Percentiles rank a stretch among this genome's conserved stretches.
These are phyloP conservation scores for Nematocida sp. DNA, from an alignment of 371 early-diverging fungal species.

Conservation along the genomic window DNA sequence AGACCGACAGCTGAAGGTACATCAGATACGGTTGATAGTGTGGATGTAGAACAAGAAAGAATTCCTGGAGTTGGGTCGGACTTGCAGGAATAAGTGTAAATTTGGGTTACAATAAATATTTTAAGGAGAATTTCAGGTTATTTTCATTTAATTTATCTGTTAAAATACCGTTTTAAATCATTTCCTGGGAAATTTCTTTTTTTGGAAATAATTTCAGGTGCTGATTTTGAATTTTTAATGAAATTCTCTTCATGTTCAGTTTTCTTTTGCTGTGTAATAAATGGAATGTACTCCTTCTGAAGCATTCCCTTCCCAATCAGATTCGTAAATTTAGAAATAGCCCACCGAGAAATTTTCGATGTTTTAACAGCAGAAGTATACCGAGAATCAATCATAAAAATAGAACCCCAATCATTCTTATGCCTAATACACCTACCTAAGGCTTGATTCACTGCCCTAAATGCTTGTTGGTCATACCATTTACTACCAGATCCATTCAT, in stretches of 20 bases:
- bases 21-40: neutral
- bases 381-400: conserved; percentile 75
- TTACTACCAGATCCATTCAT: conserved; percentile 71
- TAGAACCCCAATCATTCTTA: conserved; percentile 75
- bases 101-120: neutral
- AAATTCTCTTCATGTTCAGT: neutral
- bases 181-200: too few species aligned
- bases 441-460: conserved; percentile 86
- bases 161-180: too few species aligned
- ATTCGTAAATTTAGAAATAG: neutral
- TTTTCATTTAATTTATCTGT: too few species aligned
- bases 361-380: conserved; percentile 65
- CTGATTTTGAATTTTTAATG: neutral
- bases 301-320: neutral
- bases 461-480: conserved; percentile 84
- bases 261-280: neutral
- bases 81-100: conserved; percentile 5
- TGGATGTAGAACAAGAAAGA: conserved; percentile 23
- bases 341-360: conserved; percentile 26
- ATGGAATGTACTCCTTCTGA: neutral
- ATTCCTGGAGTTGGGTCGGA: conserved; percentile 10
- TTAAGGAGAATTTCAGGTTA: too few species aligned
- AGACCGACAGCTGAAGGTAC: conserved; percentile 72
- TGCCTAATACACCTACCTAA: conserved; percentile 87
- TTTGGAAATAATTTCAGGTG: too few species aligned